Conservation (phyloP, 202 grass and related monocot genomes). For the Brachypodium distachyon region DNA sequence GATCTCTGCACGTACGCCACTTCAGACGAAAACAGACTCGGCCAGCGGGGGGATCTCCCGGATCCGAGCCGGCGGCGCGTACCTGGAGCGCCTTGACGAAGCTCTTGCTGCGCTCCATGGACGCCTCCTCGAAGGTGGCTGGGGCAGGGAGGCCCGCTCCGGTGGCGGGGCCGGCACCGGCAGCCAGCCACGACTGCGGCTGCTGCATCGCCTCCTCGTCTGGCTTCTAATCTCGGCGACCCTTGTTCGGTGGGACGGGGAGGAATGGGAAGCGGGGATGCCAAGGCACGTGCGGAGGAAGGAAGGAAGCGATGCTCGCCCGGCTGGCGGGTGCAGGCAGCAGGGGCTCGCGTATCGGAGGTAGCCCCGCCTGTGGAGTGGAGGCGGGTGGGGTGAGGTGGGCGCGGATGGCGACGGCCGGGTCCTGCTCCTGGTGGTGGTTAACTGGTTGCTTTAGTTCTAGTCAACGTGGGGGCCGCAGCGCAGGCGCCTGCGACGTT, state of each 20-base stretch:
- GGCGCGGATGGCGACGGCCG: conserved; percentile 14
- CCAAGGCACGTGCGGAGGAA: conserved; percentile 11
- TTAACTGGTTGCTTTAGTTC: not conserved
- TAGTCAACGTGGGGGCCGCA: not conserved
- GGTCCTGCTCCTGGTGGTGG: not conserved
- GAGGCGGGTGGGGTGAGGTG: not conserved
- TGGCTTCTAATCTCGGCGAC: not conserved
- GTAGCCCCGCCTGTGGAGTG: not conserved
- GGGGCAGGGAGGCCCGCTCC: not conserved
- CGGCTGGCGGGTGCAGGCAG: not conserved
- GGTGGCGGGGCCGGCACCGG: not conserved
- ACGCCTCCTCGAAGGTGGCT: conserved; percentile 88
- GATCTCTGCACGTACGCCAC: conserved; percentile 17
- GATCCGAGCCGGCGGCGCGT: conserved; percentile 7
- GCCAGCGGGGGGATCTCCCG: conserved; percentile 5
- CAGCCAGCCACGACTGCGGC: conserved; percentile 39
- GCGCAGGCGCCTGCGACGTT: not conserved
- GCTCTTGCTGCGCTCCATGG: conserved; percentile 97
- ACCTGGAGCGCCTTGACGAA: conserved; percentile 98
- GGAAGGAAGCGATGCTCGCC: conserved; percentile 18
- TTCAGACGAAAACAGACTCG: not conserved
- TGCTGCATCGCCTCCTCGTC: conserved; percentile 21
- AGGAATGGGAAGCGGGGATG: not conserved
- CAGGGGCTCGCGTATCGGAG: not conserved
- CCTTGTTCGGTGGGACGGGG: not conserved